phyloP scores from a whole-genome alignment of 495 filamentous ascomycete species.

The Cercophora sp. region DNA sequence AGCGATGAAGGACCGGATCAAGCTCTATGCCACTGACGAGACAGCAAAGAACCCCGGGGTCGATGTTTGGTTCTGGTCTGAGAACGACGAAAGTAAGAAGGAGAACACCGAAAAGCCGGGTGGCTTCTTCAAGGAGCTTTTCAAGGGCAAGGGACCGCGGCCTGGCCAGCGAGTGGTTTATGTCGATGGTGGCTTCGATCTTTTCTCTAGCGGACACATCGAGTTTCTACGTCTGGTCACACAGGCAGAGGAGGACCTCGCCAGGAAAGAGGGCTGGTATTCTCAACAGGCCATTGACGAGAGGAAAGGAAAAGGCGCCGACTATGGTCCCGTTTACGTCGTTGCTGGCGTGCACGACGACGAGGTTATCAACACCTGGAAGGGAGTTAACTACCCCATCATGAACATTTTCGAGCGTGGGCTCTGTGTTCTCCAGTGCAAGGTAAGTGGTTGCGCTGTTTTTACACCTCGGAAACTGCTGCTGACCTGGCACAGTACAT shows the following conservation, averaged over 20 bases:
- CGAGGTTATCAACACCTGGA: constrained; percentile 88
- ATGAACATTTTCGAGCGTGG: constrained; percentile 98
- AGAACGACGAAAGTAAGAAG: constrained; percentile 49
- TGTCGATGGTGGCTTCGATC: constrained; percentile 93
- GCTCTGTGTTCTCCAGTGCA: constrained; percentile 91
- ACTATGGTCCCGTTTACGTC: constrained; percentile 79
- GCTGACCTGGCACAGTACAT: constrained; percentile 60
- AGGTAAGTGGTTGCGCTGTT: constrained; percentile 48
- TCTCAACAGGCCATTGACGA: constrained; percentile 55
- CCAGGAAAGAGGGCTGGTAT: constrained; percentile 67
- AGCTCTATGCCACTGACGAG: constrained; percentile 82
- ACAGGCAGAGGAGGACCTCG: constrained; percentile 63
- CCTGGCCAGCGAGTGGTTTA: constrained; percentile 85
- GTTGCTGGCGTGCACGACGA: constrained; percentile 93
- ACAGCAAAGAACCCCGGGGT: constrained; percentile 64
- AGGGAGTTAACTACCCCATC: constrained; percentile 96
- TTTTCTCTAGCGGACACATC: constrained; percentile 96
- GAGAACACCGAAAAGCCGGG: constrained; percentile 45
- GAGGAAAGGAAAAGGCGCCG: constrained; percentile 58
- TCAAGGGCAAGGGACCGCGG: constrained; percentile 61
- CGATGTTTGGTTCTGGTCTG: constrained; percentile 77
- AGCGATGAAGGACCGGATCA: constrained; percentile 64
- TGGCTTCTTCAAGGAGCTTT: constrained; percentile 58
- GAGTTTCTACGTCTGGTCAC: constrained; percentile 80
- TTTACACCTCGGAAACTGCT: neutral